Evolutionary conservation across 176 grass and related monocot genomes (phyloP).

Genomic region (Saccharum spontaneum): DNA sequence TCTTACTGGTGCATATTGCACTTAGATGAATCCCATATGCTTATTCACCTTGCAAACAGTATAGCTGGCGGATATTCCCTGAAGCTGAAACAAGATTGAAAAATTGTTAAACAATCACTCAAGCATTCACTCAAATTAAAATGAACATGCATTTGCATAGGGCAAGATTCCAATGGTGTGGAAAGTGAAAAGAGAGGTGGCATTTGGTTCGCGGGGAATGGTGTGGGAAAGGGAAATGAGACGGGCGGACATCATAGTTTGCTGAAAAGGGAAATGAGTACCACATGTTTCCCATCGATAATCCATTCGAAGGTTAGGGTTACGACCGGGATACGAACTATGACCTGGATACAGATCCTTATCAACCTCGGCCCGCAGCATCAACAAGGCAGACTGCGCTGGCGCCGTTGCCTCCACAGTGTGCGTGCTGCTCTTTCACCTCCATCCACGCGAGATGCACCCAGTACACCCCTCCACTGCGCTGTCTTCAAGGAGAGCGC

Average conservation of each 20-base stretch:
- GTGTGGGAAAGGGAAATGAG: background rate
- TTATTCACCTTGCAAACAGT: conserved; percentile 62
- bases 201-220: background rate
- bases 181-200: background rate
- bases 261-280: background rate
- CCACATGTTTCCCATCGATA: background rate
- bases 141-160: background rate
- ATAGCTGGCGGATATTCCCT: conserved; percentile 89
- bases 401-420: background rate
- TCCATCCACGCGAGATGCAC: background rate
- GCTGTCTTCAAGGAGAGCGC: background rate
- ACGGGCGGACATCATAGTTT: background rate
- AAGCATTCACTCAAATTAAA: conserved; percentile 12
- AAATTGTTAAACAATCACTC: background rate
- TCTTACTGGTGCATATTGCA: background rate
- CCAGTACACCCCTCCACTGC: background rate
- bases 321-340: background rate
- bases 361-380: background rate
- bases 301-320: background rate
- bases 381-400: background rate
- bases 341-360: background rate
- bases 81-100: conserved; percentile 58
- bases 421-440: background rate
- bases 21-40: background rate
- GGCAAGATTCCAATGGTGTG: background rate